Base-by-base conservation (phyloP, 805 yeast species). In the Suhomyces vadensis region DNA sequence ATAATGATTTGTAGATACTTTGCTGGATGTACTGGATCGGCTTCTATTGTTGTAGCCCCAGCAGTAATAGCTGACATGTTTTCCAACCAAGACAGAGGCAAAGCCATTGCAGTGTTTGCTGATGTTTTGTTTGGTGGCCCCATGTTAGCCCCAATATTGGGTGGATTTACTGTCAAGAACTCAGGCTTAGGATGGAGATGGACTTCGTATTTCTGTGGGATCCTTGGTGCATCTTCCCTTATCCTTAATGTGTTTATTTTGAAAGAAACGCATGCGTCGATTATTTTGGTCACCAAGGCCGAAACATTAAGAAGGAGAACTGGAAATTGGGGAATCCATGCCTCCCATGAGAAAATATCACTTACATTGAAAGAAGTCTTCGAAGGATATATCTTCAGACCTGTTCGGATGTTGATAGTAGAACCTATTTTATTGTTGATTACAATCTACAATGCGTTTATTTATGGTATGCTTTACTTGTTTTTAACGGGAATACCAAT, bases 21-120 rank as follows among this genome's bases (percentile, higher is more conserved):
- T 60, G 82, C 84, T 21, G 95, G 96, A 42, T 75, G 82, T 56
- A 65, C 83, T 44, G 96, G 95, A 51, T 88, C 94, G 14, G 89
- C 94, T 29, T 89, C 95, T 1, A 60, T 89, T 56, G 92, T 87
- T 21, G 89, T 87, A 35, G 89, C 83, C 7, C 96, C 96, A 21
- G 96, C 96, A 41, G 77, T 85, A 0, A 83, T 88, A 70, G 86
- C 95, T 8, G 97, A 90, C 63, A 75, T 88, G 74, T 89, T 81
- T 60, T 78, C 77, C 51, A 80, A 81, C 46, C 61, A 62, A 31
- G 60, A 73, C 19, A 79, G 97, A 65, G 97, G 97, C 53, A 77
- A 74, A 39, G 95, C 95, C 20, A 73, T 88, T 53, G 71, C 83
- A 7, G 51, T 84, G 13, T 89, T 89, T 54, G 74, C 88, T 1